Base-by-base conservation (phyloP, 345 rosid genomes). In the Angophora floribunda region DNA sequence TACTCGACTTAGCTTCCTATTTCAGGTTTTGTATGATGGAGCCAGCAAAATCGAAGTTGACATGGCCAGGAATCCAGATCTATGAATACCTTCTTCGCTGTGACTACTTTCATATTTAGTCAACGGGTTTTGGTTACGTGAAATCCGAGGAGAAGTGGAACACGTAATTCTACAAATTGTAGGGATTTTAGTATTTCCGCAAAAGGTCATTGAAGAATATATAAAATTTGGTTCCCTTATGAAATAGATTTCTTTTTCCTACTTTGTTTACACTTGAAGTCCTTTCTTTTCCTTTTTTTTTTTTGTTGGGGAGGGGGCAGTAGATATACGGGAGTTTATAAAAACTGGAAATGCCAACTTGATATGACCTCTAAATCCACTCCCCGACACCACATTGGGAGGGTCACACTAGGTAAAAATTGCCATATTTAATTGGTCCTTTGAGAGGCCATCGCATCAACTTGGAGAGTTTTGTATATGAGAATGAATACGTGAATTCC, bases 341-440 rank as follows among this genome's bases (percentile, higher is more conserved):
- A n/a, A n/a, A n/a, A n/a, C n/a, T 52, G 1, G 3, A 7, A 3
- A 52, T 6, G 1, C 22, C 3, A 1, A 7, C 57, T 17, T 0
- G 8, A 52, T 21, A 52, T 2, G 22, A 52, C 57, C 57, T 52
- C 57, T 52, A 17, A 52, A 52, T 52, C 0, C 1, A 3, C 57
- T 17, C 57, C 55, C 21, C 22, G 1, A 52, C 57, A 7, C 3
- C 24, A 19, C 24, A 1, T 52, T 1, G 0, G 4, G 57, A 52
- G 57, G 4, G 57, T 52, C 57, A 3, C 24, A 53, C 17, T 19
- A 0, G 53, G 53, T 53, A 17, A 52, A 6, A 52, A 7, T 52
- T 2, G 57, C 4, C 57, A 17, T 17, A 24, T 55, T 55, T 7
- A 5, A 36, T 17, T 70, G 47, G 47, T 36, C 80, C 7, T 70